These are phyloP conservation scores for Turnera subulata DNA, from an alignment of 345 rosid genomes.

Conservation along the genomic window DNA sequence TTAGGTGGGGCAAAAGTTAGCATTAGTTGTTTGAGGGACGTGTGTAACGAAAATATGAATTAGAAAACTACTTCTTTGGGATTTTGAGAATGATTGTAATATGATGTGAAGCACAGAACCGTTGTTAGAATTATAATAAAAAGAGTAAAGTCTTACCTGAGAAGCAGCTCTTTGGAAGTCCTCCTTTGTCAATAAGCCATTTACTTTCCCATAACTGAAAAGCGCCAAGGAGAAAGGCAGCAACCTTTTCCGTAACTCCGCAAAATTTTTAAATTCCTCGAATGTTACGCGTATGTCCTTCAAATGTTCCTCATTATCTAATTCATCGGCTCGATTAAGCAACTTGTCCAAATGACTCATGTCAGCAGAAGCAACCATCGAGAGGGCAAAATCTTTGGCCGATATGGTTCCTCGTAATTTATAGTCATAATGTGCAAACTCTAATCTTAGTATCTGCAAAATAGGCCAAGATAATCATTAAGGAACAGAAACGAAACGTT, in stretches of 20 bases:
- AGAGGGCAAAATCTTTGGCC: constrained; percentile 87
- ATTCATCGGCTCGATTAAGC: constrained; percentile 63
- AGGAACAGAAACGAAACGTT: neutral
- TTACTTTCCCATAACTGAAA: constrained; percentile 76
- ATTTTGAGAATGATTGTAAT: no score
- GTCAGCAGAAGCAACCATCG: constrained; percentile 96
- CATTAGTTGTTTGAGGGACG: neutral
- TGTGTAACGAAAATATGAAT: no score
- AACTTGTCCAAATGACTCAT: constrained; percentile 57
- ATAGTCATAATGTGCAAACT: constrained; percentile 91
- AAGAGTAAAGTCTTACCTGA: constrained; percentile 39
- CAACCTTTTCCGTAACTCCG: constrained; percentile 69
- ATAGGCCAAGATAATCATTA: neutral
- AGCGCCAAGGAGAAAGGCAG: constrained; percentile 83
- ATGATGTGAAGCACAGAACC: neutral
- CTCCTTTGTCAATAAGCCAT: constrained; percentile 59
- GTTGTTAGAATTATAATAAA: neutral
- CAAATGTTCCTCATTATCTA: constrained; percentile 45
- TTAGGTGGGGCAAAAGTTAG: neutral
- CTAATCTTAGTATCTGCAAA: constrained; percentile 68
- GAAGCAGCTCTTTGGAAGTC: constrained; percentile 92
- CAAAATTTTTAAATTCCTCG: constrained; percentile 76
- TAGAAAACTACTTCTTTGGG: no score
- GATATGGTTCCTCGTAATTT: constrained; percentile 60
- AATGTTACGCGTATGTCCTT: constrained; percentile 50